Evolutionary conservation across 225 moss, liverwort and hornwort genomes (phyloP), one percentile per base, ranked within the genome.

Genomic region (Marchantia paleacea): DNA sequence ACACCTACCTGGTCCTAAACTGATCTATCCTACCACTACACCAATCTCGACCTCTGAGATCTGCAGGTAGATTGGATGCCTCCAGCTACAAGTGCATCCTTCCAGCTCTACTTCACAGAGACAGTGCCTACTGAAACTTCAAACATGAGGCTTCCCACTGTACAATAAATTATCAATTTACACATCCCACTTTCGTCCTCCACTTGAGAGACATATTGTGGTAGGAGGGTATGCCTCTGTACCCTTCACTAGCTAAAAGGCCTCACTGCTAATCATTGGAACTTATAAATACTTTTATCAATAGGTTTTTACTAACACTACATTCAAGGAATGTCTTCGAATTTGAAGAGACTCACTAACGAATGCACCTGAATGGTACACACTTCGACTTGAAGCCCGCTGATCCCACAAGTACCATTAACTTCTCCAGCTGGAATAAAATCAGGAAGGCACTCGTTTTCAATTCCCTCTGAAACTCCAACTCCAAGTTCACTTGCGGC

Each of bases 121-220:
- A 12, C 24, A 9, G 57, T 75, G 13, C 55, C 75, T 76, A 60
- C 74, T 26, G 8, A 75, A 26, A 72, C n/a, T 24, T 24, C 26
- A 55, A 18, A 55, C 74, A 55, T 11, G 61, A 76, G 19, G 65
- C 12, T 65, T 22, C 18, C 50, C n/a, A 78, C 78, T 78, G 26
- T 78, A 78, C 78, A 78, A 12, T 6, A 13, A 52, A 4, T 26
- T 9, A 61, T 8, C 20, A 78, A 64, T 78, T 65, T 78, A 78
- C 78, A 65, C 12, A 31, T 65, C 31, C 25, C 65, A 78, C 78
- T 2, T 78, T 25, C 16, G 24, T 18, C 62, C 25, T 78, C 51
- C 49, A 29, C 51, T 78, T 7, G 48, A 63, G n/a, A 20, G 48
- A 22, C 48, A 61, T 18, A 3, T 76, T 10, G 60, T 76, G 62